phyloP scores from a whole-genome alignment of 2,329 filamentous ascomycete genomes.

The Colletotrichum sp. region DNA sequence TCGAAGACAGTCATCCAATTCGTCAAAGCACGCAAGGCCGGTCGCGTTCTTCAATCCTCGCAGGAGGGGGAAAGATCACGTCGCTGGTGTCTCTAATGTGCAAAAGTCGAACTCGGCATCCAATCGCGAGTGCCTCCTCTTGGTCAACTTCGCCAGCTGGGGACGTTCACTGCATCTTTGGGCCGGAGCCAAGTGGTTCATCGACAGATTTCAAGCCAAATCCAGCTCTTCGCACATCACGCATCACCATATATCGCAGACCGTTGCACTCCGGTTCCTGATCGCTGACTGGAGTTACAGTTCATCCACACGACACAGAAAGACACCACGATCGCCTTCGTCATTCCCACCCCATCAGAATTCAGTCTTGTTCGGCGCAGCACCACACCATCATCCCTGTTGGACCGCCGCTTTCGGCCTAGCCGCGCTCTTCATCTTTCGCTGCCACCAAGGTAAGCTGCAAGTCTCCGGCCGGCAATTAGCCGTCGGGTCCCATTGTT shows the following conservation, averaged over 20 bases:
- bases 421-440: background rate
- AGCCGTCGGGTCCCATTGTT: background rate
- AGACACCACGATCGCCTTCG: conserved; percentile 2
- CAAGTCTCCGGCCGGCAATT: conserved; percentile 9
- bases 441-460: conserved; percentile 17
- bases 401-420: background rate
- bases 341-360: background rate
- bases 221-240: background rate
- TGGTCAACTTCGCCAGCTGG: background rate
- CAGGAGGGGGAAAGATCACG: background rate
- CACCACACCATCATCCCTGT: conserved; percentile 8
- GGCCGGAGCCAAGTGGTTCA: conserved; percentile 1
- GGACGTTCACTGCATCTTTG: background rate
- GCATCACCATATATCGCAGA: background rate
- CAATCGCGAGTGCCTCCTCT: background rate
- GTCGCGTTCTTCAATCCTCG: background rate
- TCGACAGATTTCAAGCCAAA: background rate
- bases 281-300: conserved; percentile 14
- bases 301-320: background rate
- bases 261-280: background rate
- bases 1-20: background rate
- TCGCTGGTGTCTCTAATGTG: background rate
- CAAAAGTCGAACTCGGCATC: background rate
- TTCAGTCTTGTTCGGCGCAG: conserved; percentile 6
- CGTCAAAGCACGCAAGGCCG: background rate